Conservation (phyloP, 441 rosid genomes). For the Gossypium laxum region DNA sequence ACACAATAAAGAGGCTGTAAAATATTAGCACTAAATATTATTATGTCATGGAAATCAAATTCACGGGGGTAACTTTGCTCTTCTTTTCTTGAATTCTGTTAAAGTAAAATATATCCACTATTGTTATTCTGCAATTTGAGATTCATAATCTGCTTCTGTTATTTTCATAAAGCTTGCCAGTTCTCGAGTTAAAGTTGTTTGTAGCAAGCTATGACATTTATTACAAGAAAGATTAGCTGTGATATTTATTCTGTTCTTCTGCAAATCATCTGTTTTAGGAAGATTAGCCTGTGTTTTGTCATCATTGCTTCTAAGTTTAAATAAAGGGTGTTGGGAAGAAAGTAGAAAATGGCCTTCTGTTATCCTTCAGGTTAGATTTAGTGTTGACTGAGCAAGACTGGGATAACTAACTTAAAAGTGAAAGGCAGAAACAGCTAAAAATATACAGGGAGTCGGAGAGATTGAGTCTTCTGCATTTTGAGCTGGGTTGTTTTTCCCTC, state of each 20-base stretch:
- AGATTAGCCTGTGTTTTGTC: not conserved
- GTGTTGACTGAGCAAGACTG: not conserved
- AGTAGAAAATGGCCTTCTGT: not conserved
- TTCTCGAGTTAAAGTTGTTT: not conserved
- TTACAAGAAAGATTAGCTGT: not conserved
- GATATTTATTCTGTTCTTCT: not conserved
- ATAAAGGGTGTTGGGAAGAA: not conserved
- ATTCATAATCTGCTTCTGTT: not conserved
- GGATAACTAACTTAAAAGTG: not conserved
- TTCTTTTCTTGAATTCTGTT: conserved; percentile 1
- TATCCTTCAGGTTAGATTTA: not conserved
- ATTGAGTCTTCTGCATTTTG: not conserved
- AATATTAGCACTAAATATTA: not conserved
- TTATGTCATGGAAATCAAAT: not conserved
- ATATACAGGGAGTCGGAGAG: not conserved
- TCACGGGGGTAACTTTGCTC: conserved; percentile 5
- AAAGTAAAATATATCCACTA: not conserved
- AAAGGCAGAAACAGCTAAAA: not conserved
- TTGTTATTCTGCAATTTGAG: not conserved
- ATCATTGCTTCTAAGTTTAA: not conserved
- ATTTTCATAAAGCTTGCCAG: not conserved
- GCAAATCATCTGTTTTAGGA: not conserved
- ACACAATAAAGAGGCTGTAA: not conserved
- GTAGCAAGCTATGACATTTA: not conserved
- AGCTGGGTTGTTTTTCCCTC: not conserved